These are phyloP conservation scores for Lanmaoa rubissima DNA, from an alignment of 768 basidiomycete genomes.

Conservation along the genomic window DNA sequence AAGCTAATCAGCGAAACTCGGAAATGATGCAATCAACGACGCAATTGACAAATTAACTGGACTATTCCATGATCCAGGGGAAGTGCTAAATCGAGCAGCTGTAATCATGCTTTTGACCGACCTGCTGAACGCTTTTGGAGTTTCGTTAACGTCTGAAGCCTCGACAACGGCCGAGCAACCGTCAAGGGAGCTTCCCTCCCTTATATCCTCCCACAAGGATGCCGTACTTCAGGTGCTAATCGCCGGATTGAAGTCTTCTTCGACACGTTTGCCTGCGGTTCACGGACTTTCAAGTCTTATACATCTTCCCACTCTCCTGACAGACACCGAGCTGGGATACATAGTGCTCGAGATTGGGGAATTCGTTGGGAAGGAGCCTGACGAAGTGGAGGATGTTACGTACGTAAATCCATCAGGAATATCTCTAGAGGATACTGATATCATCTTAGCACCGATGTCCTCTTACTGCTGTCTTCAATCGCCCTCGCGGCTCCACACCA, in stretches of 20 bases:
- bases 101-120: conserved; percentile 68
- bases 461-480: conserved; percentile 64
- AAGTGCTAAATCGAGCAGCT: conserved; percentile 62
- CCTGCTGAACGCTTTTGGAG: conserved; percentile 48
- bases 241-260: conserved; percentile 51
- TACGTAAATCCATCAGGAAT: conserved; percentile 17
- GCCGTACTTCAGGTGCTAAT: conserved; percentile 65
- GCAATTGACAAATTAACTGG: conserved; percentile 73
- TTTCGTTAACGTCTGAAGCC: not conserved
- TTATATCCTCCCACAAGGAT: conserved; percentile 58
- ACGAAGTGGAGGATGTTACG: conserved; percentile 57
- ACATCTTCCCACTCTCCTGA: conserved; percentile 60
- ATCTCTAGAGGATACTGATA: not conserved
- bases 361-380: conserved; percentile 47
- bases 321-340: conserved; percentile 73
- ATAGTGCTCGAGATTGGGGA: conserved; percentile 76
- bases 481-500: conserved; percentile 58
- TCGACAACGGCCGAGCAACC: not conserved
- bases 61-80: conserved; percentile 71
- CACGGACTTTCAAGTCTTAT: conserved; percentile 64
- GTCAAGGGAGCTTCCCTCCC: conserved; percentile 30
- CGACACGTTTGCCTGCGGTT: conserved; percentile 59
- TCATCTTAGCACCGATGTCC: conserved; percentile 48
- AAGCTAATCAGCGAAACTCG: conserved; percentile 56
- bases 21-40: conserved; percentile 63